Evolutionary conservation across 139 green algal genomes (phyloP).

Genomic region (Micromonas pusilla): DNA sequence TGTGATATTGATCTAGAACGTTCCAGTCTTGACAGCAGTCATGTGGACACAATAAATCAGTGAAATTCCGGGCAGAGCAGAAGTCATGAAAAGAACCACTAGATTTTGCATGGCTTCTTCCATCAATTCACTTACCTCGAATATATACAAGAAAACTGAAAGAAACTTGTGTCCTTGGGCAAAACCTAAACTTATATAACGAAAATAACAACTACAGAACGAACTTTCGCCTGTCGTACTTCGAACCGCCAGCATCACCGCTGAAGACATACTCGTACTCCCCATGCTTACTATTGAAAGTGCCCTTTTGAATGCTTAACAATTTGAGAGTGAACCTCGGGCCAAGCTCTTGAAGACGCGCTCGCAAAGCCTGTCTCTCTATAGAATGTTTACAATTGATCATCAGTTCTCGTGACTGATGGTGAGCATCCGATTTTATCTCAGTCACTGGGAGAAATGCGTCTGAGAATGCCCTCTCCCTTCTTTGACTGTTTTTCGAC

Average conservation of each 20-base stretch:
- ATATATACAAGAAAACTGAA: not conserved
- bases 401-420: no score
- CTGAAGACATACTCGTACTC: conserved; percentile 93
- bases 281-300: conserved; percentile 85
- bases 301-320: conserved; percentile 82
- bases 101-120: not conserved
- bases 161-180: not conserved
- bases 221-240: conserved; percentile 21
- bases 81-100: not conserved
- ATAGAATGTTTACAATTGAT: no score
- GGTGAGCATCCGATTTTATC: no score
- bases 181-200: not conserved
- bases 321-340: conserved; percentile 95
- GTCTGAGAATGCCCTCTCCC: no score
- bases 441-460: no score
- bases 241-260: conserved; percentile 20
- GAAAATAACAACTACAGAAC: conserved; percentile 15
- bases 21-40: no score
- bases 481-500: conserved; percentile 42
- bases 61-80: no score
- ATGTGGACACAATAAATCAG: no score
- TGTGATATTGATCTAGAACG: no score
- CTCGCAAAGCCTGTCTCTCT: conserved; percentile 21
- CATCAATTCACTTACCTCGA: no score
- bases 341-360: conserved; percentile 79